phyloP scores from a whole-genome alignment of 441 rosid genomes.

The Adansonia gregorii region DNA sequence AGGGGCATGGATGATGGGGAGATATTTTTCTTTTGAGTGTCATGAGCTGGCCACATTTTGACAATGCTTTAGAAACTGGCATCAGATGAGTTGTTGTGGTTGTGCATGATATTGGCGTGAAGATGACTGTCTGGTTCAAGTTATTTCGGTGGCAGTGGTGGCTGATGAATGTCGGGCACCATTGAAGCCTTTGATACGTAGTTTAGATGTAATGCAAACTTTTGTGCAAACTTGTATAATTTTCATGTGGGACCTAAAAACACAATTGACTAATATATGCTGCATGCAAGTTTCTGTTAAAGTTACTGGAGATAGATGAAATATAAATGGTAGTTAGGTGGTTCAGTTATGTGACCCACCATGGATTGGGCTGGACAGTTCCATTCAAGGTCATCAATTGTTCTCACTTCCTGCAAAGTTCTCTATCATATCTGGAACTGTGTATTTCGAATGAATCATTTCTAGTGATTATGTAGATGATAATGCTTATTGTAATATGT shows the following conservation, averaged over 20 bases:
- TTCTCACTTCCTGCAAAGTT: neutral
- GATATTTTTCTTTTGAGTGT: neutral
- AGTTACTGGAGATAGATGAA: neutral
- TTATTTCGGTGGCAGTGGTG: neutral
- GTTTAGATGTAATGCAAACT: neutral
- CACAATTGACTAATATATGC: neutral
- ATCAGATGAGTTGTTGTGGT: neutral
- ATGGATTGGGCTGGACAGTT: neutral
- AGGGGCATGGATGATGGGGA: neutral
- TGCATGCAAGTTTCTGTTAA: slow-evolving; percentile 13
- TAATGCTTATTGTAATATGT: neutral
- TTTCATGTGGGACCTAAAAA: slow-evolving; percentile 13
- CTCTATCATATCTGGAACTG: neutral
- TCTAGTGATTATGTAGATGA: slow-evolving; percentile 9
- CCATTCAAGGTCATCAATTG: neutral
- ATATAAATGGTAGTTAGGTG: slow-evolving; percentile 19
- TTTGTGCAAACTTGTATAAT: neutral
- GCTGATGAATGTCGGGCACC: neutral
- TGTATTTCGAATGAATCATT: neutral
- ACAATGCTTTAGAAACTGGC: neutral
- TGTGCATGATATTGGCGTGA: neutral
- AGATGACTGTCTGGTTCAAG: neutral
- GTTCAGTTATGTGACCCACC: neutral
- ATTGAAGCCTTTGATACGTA: neutral
- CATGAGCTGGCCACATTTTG: neutral